Evolutionary conservation across 495 filamentous ascomycete genomes (phyloP).

Genomic region (Amorphotheca resinae): DNA sequence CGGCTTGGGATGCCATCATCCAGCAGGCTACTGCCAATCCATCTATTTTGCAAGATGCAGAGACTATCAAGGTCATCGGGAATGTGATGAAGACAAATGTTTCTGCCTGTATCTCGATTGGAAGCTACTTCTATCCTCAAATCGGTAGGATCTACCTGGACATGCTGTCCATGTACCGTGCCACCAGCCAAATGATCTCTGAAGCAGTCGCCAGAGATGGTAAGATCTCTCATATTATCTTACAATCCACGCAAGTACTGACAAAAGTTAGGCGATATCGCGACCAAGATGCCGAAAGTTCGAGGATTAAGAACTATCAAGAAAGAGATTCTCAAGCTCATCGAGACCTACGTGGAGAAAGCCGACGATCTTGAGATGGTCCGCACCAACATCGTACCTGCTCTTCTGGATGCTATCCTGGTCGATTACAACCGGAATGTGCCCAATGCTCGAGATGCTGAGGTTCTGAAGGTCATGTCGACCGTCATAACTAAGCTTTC

Average conservation of each 20-base stretch:
- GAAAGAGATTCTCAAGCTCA: slow-evolving; percentile 97
- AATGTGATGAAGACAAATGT: slow-evolving; percentile 99
- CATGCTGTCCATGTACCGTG: slow-evolving; percentile 97
- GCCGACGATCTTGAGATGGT: slow-evolving; percentile 93
- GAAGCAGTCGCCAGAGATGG: slow-evolving; percentile 79
- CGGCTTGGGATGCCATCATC: slow-evolving; percentile 93
- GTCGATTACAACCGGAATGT: slow-evolving; percentile 97
- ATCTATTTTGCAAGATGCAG: slow-evolving; percentile 69
- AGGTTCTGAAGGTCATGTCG: slow-evolving; percentile 95
- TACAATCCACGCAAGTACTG: slow-evolving; percentile 6
- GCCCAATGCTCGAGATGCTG: slow-evolving; percentile 88
- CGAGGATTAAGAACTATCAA: slow-evolving; percentile 94
- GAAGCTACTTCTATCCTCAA: slow-evolving; percentile 96
- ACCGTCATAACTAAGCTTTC: slow-evolving; percentile 92
- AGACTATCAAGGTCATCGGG: slow-evolving; percentile 94
- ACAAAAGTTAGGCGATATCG: slow-evolving; percentile 55
- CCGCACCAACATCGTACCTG: slow-evolving; percentile 84
- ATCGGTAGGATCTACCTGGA: slow-evolving; percentile 96
- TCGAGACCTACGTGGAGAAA: slow-evolving; percentile 95
- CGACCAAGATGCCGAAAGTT: slow-evolving; percentile 96
- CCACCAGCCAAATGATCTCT: slow-evolving; percentile 90
- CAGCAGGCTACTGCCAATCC: slow-evolving; percentile 68
- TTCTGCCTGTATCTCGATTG: slow-evolving; percentile 88
- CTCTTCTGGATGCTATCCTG: slow-evolving; percentile 87
- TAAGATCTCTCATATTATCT: slow-evolving; percentile 26